Evolutionary conservation across 495 filamentous ascomycete species (phyloP), one percentile per base, ranked within the genome.

Genomic region (Hyaloscypha variabilis): DNA sequence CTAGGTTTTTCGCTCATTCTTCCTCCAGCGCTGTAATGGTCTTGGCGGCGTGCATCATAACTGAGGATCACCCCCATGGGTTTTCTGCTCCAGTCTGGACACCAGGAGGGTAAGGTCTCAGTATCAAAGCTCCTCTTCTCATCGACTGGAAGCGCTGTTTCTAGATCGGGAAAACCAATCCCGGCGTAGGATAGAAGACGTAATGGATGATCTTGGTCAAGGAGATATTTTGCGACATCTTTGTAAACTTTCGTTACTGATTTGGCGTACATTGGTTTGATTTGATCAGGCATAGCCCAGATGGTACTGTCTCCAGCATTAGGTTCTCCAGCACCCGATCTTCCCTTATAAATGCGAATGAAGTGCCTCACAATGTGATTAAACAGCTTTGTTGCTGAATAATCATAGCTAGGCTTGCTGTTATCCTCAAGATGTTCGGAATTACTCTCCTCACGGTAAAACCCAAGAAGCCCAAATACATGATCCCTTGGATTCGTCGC

Each of bases 181-280:
- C 53, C 53, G 24, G 53, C 53, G 28, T 56, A 30, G 3, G 53
- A 56, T 26, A 56, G 53, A 5, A 56, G 23, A 29, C 21, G 53
- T 3, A 56, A 19, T 8, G 53, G 53, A 17, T 30, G 3, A 21
- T 26, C 13, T 8, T 26, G 53, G 11, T 56, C 19, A 8, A 56
- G 53, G 3, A 56, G 53, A 56, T 56, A 26, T 19, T 56, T 30
- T 26, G 53, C 53, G 6, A 24, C 28, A 19, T 8, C 53, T 26
- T 6, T 11, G 26, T 56, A 56, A 25, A 56, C 26, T 8, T 30
- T 17, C 3, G 19, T 19, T 19, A 19, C 6, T 8, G 26, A 29
- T 8, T 56, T 56, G 6, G 6, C 8, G 26, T 25, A 25, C 5
- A 8, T 56, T 8, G 53, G 53, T 4, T 3, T 25, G 23, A 26